phyloP scores from a whole-genome alignment of 73 alveolate genomes.

The Paramecium biaurelia region DNA sequence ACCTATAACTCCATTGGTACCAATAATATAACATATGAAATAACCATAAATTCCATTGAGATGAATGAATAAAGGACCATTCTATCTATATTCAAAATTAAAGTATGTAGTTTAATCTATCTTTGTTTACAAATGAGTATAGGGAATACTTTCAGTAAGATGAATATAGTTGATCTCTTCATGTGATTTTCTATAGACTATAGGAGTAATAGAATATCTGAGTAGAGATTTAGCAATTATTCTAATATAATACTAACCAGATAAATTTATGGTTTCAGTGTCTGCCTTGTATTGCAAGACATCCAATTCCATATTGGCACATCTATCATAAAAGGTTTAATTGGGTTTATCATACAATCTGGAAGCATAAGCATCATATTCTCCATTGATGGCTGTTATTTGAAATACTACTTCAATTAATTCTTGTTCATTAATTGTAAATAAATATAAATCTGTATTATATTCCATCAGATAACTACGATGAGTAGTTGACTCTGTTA shows the following conservation, averaged over 20 bases:
- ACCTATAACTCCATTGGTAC: not conserved
- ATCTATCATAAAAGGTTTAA: not conserved
- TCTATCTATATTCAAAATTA: not conserved
- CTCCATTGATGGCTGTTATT: conserved; percentile 5
- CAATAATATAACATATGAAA: not conserved
- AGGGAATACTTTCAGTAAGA: not conserved
- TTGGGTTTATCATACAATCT: not conserved
- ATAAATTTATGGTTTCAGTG: not conserved
- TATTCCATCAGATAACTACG: not conserved
- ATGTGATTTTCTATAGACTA: not conserved
- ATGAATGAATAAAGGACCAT: not conserved
- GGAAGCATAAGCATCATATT: not conserved
- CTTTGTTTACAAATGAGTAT: not conserved
- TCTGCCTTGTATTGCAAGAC: not conserved
- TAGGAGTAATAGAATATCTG: not conserved
- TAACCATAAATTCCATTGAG: not conserved
- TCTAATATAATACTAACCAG: not conserved
- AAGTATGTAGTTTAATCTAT: not conserved
- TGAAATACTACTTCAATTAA: not conserved
- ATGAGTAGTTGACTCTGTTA: not conserved
- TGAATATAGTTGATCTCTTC: not conserved
- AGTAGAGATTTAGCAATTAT: not conserved
- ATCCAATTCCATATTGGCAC: conserved; percentile 34
- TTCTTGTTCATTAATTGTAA: not conserved
- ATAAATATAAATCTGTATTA: not conserved